These are phyloP conservation scores for Piromyces sp. DNA, from an alignment of 192 early-diverging fungal species.

Conservation along the genomic window DNA sequence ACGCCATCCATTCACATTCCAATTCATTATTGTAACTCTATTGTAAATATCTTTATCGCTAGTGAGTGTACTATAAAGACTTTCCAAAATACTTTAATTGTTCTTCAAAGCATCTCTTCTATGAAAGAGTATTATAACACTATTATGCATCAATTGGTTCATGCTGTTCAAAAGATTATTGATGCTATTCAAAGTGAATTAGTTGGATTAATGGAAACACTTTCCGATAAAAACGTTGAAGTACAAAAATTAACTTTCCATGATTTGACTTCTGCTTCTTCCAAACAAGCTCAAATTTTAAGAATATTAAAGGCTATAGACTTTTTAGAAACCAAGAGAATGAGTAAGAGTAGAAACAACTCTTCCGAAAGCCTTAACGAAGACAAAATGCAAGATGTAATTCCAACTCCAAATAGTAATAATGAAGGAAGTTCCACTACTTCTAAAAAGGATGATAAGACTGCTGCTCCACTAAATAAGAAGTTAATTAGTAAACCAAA, in stretches of 20 bases:
- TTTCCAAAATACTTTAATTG: conserved; percentile 79
- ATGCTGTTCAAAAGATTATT: conserved; percentile 48
- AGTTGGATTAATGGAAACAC: conserved; percentile 33
- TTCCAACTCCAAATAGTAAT: not conserved
- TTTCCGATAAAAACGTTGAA: conserved; percentile 46
- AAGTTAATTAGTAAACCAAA: conserved; percentile 1
- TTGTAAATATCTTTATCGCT: conserved; percentile 77
- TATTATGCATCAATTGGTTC: conserved; percentile 64
- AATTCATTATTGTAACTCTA: conserved; percentile 54
- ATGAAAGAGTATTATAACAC: conserved; percentile 28
- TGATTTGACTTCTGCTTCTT: conserved; percentile 51
- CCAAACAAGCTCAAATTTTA: conserved; percentile 77
- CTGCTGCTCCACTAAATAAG: not conserved
- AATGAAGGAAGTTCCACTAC: not conserved
- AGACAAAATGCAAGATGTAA: not conserved
- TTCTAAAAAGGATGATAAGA: not conserved
- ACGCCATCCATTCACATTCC: conserved; percentile 66
- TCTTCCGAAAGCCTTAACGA: conserved; percentile 6
- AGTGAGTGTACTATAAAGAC: conserved; percentile 83
- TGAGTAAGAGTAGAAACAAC: conserved; percentile 24
- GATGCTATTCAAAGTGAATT: conserved; percentile 50
- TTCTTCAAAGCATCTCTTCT: conserved; percentile 72
- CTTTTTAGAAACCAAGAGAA: conserved; percentile 32
- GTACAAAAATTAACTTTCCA: conserved; percentile 53
- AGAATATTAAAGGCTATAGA: conserved; percentile 89